Evolutionary conservation across 768 basidiomycete species (phyloP), one percentile per base, ranked within the genome.

Genomic region (Filobasidium floriforme): DNA sequence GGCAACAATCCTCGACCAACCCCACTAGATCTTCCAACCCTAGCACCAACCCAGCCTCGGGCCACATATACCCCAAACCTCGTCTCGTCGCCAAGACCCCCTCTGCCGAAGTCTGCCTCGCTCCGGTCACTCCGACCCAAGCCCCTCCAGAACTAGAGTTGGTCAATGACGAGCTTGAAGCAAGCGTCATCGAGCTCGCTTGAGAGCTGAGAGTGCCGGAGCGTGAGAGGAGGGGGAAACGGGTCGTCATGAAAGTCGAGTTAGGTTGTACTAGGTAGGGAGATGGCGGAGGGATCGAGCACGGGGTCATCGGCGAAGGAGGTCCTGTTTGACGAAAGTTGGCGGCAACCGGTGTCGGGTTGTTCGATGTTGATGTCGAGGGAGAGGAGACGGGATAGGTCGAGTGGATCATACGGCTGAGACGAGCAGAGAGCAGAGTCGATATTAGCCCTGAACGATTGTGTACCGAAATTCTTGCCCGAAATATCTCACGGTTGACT

Each of bases 11-110:
- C 32, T 68, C n/a, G 2, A 78, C 60, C 11, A 76, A 59, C 40
- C 46, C 37, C 24, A 68, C 68, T 0, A 72, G 72, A 61, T 76
- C 76, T 40, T 69, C 68, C 29, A 78, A 15, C 37, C 76, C 69
- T 1, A 78, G 40, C 1, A 68, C 61, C 1, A 73, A 60, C 61
- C 72, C 0, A 52, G 18, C 0, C 72, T 73, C 18, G 71, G 59
- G 1, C 71, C 77, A 10, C 41, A 24, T 24, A 59, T 59, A 44
- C 41, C 55, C 26, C 63, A 41, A 18, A 26, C 55, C 40, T 37
- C 41, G 5, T 43, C 41, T 24, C 26, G 22, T 59, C 63, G 7
- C 63, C 11, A 10, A 12, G 7, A 26, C 32, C 41, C 40, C n/a
- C 11, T 41, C 11, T 12, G 52, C n/a, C 14, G 46, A 49, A 49